Conservation (phyloP, 2,329 filamentous ascomycete genomes). For the Aspergillus tubingensis region DNA sequence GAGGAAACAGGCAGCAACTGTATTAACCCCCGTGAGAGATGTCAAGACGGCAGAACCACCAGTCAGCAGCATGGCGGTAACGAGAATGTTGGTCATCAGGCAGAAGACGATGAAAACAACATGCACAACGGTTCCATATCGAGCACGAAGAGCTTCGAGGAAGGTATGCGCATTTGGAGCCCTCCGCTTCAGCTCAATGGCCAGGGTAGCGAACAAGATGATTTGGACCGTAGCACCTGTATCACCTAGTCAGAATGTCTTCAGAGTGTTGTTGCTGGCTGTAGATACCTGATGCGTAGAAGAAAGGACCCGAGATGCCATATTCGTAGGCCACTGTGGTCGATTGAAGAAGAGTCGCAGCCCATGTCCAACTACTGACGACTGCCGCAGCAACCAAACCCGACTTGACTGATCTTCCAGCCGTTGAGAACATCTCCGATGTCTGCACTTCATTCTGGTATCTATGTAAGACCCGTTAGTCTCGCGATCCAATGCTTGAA, state of each 20-base stretch:
- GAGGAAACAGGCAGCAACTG: slow-evolving; percentile 80
- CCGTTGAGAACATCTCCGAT: slow-evolving; percentile 89
- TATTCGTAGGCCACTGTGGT: slow-evolving; percentile 82
- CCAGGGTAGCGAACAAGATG: slow-evolving; percentile 83
- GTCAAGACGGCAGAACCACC: slow-evolving; percentile 76
- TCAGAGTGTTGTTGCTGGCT: slow-evolving; percentile 25
- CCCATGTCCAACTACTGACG: slow-evolving; percentile 94
- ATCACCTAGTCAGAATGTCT: slow-evolving; percentile 42
- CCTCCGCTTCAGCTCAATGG: slow-evolving; percentile 83
- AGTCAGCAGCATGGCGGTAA: slow-evolving; percentile 85
- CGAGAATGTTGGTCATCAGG: slow-evolving; percentile 80
- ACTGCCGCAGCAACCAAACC: slow-evolving; percentile 85
- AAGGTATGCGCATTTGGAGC: slow-evolving; percentile 86
- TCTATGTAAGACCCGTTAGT: slow-evolving; percentile 32
- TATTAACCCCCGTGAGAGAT: slow-evolving; percentile 71
- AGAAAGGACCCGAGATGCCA: slow-evolving; percentile 67
- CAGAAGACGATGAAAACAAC: slow-evolving; percentile 80
- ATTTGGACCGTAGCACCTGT: slow-evolving; percentile 78
- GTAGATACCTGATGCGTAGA: slow-evolving; percentile 60
- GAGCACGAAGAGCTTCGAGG: slow-evolving; percentile 77
- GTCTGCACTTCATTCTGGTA: slow-evolving; percentile 77
- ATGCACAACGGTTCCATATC: slow-evolving; percentile 74
- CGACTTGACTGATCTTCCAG: slow-evolving; percentile 83
- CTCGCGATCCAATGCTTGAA: background rate
- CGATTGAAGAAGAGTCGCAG: slow-evolving; percentile 76